Evolutionary conservation across 1,284 basidiomycete genomes (phyloP).

Genomic region (Pseudozyma thailandica): DNA sequence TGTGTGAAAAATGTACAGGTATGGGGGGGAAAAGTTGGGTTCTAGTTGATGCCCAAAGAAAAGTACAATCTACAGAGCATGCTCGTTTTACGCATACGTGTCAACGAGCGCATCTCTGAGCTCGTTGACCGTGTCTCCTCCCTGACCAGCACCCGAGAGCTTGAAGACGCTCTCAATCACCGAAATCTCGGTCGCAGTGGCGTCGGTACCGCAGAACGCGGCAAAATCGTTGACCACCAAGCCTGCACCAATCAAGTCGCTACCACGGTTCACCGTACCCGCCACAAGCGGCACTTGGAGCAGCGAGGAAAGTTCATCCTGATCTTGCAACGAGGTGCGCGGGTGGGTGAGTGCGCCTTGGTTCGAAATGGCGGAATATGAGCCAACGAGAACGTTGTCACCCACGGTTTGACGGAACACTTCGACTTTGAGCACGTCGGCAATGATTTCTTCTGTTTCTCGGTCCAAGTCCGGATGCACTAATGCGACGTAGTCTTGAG

Average conservation of each 20-base stretch:
- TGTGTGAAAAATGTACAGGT: too few relatives aligned
- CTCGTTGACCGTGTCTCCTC: slow-evolving; percentile 60
- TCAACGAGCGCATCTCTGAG: slow-evolving; percentile 66
- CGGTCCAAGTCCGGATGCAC: slow-evolving; percentile 87
- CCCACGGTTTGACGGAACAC: slow-evolving; percentile 98
- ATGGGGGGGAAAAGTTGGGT: too few relatives aligned
- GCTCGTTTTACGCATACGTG: slow-evolving; percentile 56
- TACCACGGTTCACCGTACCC: slow-evolving; percentile 97
- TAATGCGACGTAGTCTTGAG: slow-evolving; percentile 65
- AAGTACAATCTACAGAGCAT: not conserved
- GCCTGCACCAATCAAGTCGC: slow-evolving; percentile 96
- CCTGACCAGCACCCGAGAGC: slow-evolving; percentile 51
- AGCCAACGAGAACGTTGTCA: slow-evolving; percentile 94
- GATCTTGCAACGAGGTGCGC: slow-evolving; percentile 94
- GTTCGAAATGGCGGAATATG: slow-evolving; percentile 93
- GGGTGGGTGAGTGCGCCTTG: slow-evolving; percentile 98
- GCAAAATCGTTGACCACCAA: slow-evolving; percentile 99
- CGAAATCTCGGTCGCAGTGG: slow-evolving; percentile 96
- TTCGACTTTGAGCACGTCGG: slow-evolving; percentile 98
- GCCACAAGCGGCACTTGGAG: slow-evolving; percentile 95
- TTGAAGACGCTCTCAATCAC: slow-evolving; percentile 97
- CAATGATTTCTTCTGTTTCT: slow-evolving; percentile 99
- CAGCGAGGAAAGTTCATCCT: slow-evolving; percentile 94
- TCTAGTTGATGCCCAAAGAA: too few relatives aligned
- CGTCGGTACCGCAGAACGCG: slow-evolving; percentile 75